Base-by-base conservation (phyloP, 805 yeast species). In the Yarrowia sp. region DNA sequence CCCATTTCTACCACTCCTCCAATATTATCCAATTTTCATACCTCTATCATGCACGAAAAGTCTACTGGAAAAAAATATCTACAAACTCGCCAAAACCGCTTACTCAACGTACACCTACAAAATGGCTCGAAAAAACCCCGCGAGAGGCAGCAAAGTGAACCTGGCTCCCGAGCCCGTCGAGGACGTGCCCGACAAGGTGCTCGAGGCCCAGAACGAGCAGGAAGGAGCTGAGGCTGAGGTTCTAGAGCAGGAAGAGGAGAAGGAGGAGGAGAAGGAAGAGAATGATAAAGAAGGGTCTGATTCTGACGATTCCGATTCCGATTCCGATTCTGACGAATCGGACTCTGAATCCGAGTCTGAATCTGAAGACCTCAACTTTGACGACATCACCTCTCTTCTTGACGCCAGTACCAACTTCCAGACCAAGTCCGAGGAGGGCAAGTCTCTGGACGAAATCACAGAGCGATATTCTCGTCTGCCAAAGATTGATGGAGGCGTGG, bases 101-200 rank as follows among this genome's bases (percentile, higher is more conserved):
- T 36, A 9, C 33, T 17, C 17, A 9, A 33, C 41, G 14, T 16
- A 32, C 21, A 21, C 2, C n/a, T 3, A 7, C 28, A 54, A 43
- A 54, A 54, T 54, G 61, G 61, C 61, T 26, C 61, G 61, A 54
- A 36, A 26, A 38, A 54, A 54, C 61, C 61, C 61, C 35, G 14
- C 7, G 11, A n/a, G 44, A 54, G 46, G 61, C 32, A 12, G 22
- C 7, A 38, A n/a, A 10, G 5, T 16, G 38, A 26, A 16, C 7
- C n/a, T 35, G 38, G 16, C 22, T 8, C 32, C 44, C 9, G 21
- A 24, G 24, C 17, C 12, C 16, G 61, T 36, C 4, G 61, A 35
- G 33, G 61, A 54, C 26, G 44, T 24, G 10, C 16, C 16, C 21
- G 59, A 36, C 24, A 17, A 21, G 26, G 44, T 11, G 24, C 28